Conservation (phyloP, 352 stramenopile genomes). For the Pythium utonaiense region DNA sequence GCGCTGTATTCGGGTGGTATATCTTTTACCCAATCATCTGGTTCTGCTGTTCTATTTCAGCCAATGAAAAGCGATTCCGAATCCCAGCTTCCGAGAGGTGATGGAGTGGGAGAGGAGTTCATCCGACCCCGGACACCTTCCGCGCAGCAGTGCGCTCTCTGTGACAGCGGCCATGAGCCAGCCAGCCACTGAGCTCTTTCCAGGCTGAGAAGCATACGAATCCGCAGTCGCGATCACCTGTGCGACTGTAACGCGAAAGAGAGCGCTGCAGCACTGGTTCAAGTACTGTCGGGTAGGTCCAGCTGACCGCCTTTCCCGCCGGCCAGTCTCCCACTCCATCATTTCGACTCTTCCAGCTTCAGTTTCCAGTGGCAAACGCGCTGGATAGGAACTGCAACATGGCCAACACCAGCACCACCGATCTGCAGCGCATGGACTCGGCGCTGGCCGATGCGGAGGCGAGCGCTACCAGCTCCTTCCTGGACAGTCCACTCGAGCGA, state of each 20-base stretch:
- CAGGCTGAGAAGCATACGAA: neutral
- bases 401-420: neutral
- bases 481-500: conserved; percentile 36
- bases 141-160: neutral
- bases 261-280: neutral
- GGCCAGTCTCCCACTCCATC: neutral
- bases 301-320: neutral
- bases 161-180: conserved; percentile 1
- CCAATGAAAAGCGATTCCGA: neutral
- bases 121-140: neutral
- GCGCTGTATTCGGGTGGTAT: neutral
- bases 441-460: neutral
- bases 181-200: neutral
- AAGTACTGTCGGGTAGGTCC: neutral
- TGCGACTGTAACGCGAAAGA: neutral
- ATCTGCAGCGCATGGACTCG: neutral
- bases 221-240: neutral
- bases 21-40: neutral
- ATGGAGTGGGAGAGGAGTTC: conserved; percentile 7
- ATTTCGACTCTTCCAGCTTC: neutral
- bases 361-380: neutral
- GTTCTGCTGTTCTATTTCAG: neutral
- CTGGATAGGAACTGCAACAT: neutral
- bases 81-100: neutral
- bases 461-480: conserved; percentile 7